Conservation (phyloP, 176 grass and related monocot species). For the Zea luxurians region DNA sequence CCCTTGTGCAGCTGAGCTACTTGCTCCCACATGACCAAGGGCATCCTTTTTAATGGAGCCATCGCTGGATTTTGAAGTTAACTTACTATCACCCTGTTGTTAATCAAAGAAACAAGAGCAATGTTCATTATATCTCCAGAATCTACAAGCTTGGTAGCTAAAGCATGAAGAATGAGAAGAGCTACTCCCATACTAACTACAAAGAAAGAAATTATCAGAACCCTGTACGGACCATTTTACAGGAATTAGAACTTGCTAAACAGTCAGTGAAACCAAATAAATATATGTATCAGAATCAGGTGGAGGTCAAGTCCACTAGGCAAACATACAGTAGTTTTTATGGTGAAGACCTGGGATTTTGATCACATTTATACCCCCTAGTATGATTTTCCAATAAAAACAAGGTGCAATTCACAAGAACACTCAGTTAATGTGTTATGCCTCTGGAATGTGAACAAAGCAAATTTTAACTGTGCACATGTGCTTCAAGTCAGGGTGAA, state of each 20-base stretch:
- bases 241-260: neutral
- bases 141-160: slow-evolving; percentile 2
- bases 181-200: slow-evolving; percentile 1
- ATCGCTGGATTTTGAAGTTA: slow-evolving; percentile 54
- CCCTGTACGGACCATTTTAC: neutral
- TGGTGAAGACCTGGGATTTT: neutral
- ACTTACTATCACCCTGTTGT: slow-evolving; percentile 68
- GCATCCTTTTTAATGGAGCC: slow-evolving; percentile 61
- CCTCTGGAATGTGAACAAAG: neutral
- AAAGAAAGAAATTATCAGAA: neutral
- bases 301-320: neutral
- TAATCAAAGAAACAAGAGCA: neutral
- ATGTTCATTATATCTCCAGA: slow-evolving; percentile 17
- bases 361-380: neutral
- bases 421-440: neutral
- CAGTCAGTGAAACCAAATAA: neutral
- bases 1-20: slow-evolving; percentile 52
- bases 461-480: slow-evolving; percentile 20
- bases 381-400: neutral
- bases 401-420: neutral
- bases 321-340: neutral
- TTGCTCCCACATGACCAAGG: slow-evolving; percentile 49
- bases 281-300: neutral
- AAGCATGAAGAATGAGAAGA: slow-evolving; percentile 9
- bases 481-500: neutral